Evolutionary conservation across 345 rosid genomes (phyloP).

Genomic region (Dipteronia dyeriana): DNA sequence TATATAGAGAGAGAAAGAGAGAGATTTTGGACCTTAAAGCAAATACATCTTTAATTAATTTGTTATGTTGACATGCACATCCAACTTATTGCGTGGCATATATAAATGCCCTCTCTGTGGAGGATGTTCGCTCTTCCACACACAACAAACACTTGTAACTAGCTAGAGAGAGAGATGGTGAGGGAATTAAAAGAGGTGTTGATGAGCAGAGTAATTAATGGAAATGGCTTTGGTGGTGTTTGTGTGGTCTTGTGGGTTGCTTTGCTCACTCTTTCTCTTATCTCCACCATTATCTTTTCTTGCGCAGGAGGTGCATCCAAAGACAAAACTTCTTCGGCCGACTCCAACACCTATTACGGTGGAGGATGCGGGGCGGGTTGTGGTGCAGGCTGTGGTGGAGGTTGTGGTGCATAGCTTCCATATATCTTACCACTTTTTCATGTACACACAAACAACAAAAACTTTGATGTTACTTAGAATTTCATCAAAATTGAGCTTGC

Average conservation of each 20-base stretch:
- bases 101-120: constrained; percentile 10
- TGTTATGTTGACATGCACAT: not conserved
- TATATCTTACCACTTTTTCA: not conserved
- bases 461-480: not conserved
- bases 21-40: not conserved
- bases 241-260: constrained; percentile 38
- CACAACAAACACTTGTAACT: not conserved
- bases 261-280: constrained; percentile 41
- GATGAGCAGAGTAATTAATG: not conserved
- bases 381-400: constrained; percentile 49
- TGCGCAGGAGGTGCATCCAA: constrained; percentile 55
- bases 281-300: constrained; percentile 52
- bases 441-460: not conserved
- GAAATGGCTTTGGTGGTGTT: constrained; percentile 8
- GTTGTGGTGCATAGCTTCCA: constrained; percentile 41
- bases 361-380: constrained; percentile 52
- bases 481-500: no score
- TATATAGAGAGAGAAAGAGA: not conserved
- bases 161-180: constrained; percentile 27
- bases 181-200: constrained; percentile 27
- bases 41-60: not conserved
- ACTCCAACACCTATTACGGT: constrained; percentile 25
- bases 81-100: not conserved
- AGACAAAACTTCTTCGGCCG: constrained; percentile 24
- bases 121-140: not conserved